phyloP scores from a whole-genome alignment of 2,329 filamentous ascomycete genomes.

The Phaeophleospora eucalypticola region DNA sequence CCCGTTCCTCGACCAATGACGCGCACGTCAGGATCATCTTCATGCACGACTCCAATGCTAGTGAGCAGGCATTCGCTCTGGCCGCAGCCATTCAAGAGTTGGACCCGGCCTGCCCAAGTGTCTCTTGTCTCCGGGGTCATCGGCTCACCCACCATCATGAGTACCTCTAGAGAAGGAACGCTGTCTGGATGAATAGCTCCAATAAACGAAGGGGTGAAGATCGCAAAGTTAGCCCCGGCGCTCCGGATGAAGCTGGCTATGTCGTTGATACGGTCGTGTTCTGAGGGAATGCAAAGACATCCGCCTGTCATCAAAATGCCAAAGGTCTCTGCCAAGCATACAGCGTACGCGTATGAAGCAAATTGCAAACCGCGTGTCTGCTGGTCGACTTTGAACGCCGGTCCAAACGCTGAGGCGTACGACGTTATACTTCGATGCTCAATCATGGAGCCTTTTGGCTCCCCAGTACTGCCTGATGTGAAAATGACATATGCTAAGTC shows the following conservation, averaged over 20 bases:
- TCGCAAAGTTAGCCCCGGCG: not conserved
- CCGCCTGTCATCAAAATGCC: not conserved
- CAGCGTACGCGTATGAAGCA: conserved; percentile 17
- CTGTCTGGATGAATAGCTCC: not conserved
- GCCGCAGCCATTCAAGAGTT: not conserved
- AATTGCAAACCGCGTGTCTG: conserved; percentile 4
- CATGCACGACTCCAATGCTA: not conserved
- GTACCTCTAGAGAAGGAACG: not conserved
- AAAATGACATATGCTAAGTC: conserved; percentile 16
- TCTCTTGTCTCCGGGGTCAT: not conserved
- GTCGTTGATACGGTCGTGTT: conserved; percentile 50
- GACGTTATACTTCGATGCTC: conserved; percentile 1
- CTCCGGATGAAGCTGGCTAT: conserved; percentile 10
- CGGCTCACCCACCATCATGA: not conserved
- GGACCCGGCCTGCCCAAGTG: not conserved
- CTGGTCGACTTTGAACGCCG: not conserved
- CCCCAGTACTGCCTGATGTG: conserved; percentile 22
- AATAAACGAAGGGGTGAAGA: not conserved
- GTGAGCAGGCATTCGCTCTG: not conserved
- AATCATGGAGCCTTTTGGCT: conserved; percentile 19
- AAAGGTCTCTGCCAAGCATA: not conserved
- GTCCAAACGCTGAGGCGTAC: not conserved
- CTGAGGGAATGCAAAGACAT: conserved; percentile 12
- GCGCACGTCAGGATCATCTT: not conserved
- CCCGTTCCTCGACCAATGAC: not conserved